Base-by-base conservation (phyloP, 331 rosid species). In the Arachis monticola region DNA sequence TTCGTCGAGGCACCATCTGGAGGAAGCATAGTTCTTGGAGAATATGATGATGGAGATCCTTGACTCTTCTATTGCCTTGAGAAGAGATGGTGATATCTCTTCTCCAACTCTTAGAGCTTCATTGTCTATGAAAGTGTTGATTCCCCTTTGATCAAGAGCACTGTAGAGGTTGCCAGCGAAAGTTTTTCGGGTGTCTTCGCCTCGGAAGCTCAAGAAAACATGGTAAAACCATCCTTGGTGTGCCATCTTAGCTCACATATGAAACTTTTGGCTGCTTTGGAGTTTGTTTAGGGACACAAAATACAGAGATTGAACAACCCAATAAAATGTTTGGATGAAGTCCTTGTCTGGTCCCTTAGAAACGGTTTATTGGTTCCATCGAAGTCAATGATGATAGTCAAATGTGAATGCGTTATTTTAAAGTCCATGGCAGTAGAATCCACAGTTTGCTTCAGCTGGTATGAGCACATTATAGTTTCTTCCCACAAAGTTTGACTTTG, bases 91-190 rank as follows among this genome's bases (percentile, higher is more conserved):
- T 79, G 83, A 57, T 22, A 79, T 79, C 13, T 72, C 74, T 65
- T 72, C 83, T 12, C 83, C 78, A 17, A 17, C 60, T 17, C 74
- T 72, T 4, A 79, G 22, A 8, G 40, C 78, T 10, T 65, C 83
- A 72, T 79, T 74, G 64, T 79, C 83, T 27, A 72, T 79, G 74
- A 79, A 79, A 14, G 78, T 79, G 64, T 79, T 79, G 63, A 79
- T 72, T 8, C 83, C 78, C 56, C 74, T 72, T 38, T 72, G 83
- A 41, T 72, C 69, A 41, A 79, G 66, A 13, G 83, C 83, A 48
- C 52, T 79, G 63, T 79, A 79, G 40, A 79, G 78, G 45, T 79
- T 60, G 0, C 78, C 78, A 6, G 83, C 27, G 38, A 72, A 79
- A 65, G 62, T 72, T 32, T 72, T 63, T 0, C 78, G 83, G 2